phyloP scores from a whole-genome alignment of 2,329 filamentous ascomycete genomes.

The Fusarium virguliforme region DNA sequence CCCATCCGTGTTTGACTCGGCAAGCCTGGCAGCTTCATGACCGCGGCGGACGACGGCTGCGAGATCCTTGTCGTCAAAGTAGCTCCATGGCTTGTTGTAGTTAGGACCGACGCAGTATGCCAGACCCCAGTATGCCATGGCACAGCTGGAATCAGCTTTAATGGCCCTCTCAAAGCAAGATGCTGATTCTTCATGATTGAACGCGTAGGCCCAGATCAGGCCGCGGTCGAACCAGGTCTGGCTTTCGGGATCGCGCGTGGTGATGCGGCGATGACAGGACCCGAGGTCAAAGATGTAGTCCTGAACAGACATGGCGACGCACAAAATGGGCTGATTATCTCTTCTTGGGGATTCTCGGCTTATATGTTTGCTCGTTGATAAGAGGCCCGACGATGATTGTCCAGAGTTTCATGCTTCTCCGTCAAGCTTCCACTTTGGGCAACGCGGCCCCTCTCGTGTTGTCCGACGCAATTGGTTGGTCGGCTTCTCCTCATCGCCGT shows the following conservation, averaged over 20 bases:
- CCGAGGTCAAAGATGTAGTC: conserved; percentile 31
- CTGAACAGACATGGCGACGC: not conserved
- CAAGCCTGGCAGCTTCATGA: conserved; percentile 20
- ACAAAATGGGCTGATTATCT: not conserved
- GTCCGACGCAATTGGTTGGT: not conserved
- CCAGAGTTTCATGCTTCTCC: conserved; percentile 1
- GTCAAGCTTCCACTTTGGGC: conserved; percentile 16
- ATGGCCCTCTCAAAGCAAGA: conserved; percentile 76
- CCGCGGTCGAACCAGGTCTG: conserved; percentile 81
- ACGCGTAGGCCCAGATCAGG: conserved; percentile 81
- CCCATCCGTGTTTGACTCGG: conserved; percentile 1
- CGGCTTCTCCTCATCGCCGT: not conserved
- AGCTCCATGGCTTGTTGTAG: conserved; percentile 83
- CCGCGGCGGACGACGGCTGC: conserved; percentile 22
- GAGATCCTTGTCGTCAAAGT: conserved; percentile 76
- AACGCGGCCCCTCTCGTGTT: not conserved
- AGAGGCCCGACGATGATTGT: conserved; percentile 2
- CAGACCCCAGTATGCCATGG: conserved; percentile 79
- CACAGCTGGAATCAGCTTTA: conserved; percentile 67
- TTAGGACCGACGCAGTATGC: conserved; percentile 83
- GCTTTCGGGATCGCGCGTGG: conserved; percentile 15
- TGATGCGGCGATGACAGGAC: conserved; percentile 23
- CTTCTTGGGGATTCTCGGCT: not conserved
- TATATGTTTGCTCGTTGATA: conserved; percentile 1
- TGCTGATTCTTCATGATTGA: conserved; percentile 82